Evolutionary conservation across 108 stramenopile species (phyloP), one percentile per base, ranked within the genome.

Genomic region (Poteriospumella lacustris): DNA sequence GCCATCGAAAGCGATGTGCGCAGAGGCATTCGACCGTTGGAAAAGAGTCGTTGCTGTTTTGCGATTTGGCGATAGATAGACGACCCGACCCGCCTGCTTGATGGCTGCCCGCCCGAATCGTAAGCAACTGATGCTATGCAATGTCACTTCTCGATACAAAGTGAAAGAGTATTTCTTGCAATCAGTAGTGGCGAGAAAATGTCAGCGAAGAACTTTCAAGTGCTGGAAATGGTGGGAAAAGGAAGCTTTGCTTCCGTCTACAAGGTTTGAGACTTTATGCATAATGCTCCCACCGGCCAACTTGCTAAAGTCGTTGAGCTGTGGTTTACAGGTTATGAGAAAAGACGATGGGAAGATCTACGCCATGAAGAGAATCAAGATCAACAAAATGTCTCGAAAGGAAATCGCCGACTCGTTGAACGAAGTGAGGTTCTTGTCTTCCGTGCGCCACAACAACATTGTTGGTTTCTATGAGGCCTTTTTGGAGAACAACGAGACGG

Each of bases 391-490:
- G 81, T 41, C 56, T 24, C 36, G 40, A 58, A 39, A 34, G 33
- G 81, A 82, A 68, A 67, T 82, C 42, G 59, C 77, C 1, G 81
- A 82, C 58, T 36, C 81, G 3, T 44, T 82, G 12, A 82, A 82
- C 40, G 81, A 82, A 58, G 39, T 80, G 42, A 31, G 79, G 1
- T 73, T 80, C 29, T 41, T 80, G 3, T 67, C 79, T 3, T 76
- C 75, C 33, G n/a, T 80, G 42, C 19, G 73, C 15, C 79, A 80
- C 64, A 34, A 44, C 26, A 47, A 78, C 77, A 67, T 82, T 58
- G 81, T 82, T 9, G 81, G 81, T 29, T 82, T 82, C 81, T 77
- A 40, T 33, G 76, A 82, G 59, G 60, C 81, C 43, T 82, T 82
- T 28, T 24, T 82, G n/a, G 81, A 76, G 36, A 68, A 68, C 33